Conservation (phyloP, 2,329 filamentous ascomycete genomes). For the Blastomyces parvus region DNA sequence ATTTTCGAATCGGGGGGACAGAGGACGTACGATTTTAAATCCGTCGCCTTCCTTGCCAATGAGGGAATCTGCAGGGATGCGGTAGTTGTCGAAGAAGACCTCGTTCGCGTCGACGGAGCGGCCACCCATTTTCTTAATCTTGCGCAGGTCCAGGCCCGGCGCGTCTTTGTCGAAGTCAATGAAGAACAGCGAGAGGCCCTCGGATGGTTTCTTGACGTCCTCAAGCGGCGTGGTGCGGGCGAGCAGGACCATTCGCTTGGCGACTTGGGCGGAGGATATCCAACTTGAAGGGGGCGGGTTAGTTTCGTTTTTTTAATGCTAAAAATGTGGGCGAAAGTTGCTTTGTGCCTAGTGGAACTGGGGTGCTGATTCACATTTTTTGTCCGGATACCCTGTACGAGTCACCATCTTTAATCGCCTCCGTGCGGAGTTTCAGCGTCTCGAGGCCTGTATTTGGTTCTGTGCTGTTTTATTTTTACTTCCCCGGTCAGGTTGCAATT, state of each 20-base stretch:
- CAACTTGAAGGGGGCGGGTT: slow-evolving; percentile 37
- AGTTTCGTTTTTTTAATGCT: slow-evolving; percentile 6
- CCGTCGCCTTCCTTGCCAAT: slow-evolving; percentile 66
- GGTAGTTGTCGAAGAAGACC: slow-evolving; percentile 76
- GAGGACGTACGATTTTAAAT: slow-evolving; percentile 53
- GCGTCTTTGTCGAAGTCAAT: slow-evolving; percentile 59
- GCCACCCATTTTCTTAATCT: slow-evolving; percentile 79
- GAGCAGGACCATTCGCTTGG: slow-evolving; percentile 71
- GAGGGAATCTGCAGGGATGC: slow-evolving; percentile 52
- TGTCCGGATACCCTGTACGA: slow-evolving; percentile 63
- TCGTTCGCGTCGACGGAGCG: slow-evolving; percentile 76
- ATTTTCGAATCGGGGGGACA: background rate
- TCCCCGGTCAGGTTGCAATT: background rate
- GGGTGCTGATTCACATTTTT: slow-evolving; percentile 49
- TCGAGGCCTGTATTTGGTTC: slow-evolving; percentile 74
- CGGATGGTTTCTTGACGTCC: slow-evolving; percentile 57
- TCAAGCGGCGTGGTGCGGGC: slow-evolving; percentile 64
- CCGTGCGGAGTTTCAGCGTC: slow-evolving; percentile 60
- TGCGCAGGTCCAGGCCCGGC: slow-evolving; percentile 56
- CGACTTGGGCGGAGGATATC: slow-evolving; percentile 79
- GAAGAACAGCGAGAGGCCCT: slow-evolving; percentile 71
- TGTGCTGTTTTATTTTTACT: slow-evolving; percentile 37
- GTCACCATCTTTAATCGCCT: slow-evolving; percentile 50
- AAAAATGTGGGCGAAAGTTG: background rate
- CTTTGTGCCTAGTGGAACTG: background rate